Evolutionary conservation across 768 basidiomycete genomes (phyloP), one percentile per base, ranked within the genome.

Genomic region (Collybiopsis confluens): DNA sequence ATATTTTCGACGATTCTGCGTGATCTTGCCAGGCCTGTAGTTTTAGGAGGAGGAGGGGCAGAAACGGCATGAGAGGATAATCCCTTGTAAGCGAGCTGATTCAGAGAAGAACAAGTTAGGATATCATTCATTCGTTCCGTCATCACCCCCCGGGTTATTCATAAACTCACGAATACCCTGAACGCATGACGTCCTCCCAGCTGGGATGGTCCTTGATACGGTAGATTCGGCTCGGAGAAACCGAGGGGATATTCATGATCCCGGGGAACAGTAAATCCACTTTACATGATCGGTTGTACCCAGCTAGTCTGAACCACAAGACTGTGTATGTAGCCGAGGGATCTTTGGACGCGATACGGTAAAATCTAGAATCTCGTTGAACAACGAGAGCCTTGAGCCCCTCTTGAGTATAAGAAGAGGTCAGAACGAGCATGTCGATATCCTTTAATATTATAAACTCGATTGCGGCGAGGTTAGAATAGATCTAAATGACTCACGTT

Each of bases 381-480:
- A 64, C 64, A 27, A 81, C 60, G 37, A 70, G 61, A 7, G 46
- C 54, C 55, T 81, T 80, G 55, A 81, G 67, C 5, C 61, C 58
- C 59, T 76, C 77, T 36, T 65, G 65, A 3, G 64, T 60, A 48
- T 69, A 59, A 7, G 33, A 27, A 0, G 61, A 55, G 4, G 73
- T 70, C 37, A 77, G 59, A 11, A 79, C 72, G 23, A 78, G 66
- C 2, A 80, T 63, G 54, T 80, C 78, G 9, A 78, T 64, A 56
- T 80, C 79, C 78, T 79, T 54, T 43, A 54, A 38, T 26, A 38
- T 56, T 55, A 2, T 60, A 54, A 40, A 18, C 21, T 16, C 28
- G 30, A 13, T 16, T 9, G 27, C 24, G 21, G 10, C 35, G 42
- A 36, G 23, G 9, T 8, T 30, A 10, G 26, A 13, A n/a, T n/a